phyloP scores from a whole-genome alignment of 2,329 filamentous ascomycete species.

The Colletotrichum plurivorum region DNA sequence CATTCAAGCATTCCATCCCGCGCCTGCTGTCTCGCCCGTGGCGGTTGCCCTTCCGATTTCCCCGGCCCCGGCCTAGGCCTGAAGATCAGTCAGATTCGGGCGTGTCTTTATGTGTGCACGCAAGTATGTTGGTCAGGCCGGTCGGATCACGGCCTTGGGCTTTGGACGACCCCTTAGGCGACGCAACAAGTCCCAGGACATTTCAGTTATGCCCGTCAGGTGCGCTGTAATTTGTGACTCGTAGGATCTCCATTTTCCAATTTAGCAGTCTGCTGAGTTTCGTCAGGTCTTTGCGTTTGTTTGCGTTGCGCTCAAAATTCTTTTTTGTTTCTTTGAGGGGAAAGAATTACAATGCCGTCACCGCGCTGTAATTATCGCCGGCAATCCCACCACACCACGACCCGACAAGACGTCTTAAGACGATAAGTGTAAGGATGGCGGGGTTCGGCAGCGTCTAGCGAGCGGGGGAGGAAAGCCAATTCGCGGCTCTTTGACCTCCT shows the following conservation, averaged over 20 bases:
- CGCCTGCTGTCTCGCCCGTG: neutral
- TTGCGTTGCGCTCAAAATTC: too few species aligned
- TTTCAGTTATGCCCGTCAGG: too few species aligned
- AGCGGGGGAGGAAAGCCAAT: conserved; percentile 10
- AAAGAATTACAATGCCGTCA: conserved; percentile 8
- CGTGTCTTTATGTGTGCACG: too few species aligned
- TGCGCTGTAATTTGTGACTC: neutral
- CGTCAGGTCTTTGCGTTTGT: conserved; percentile 11
- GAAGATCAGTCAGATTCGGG: conserved; percentile 36
- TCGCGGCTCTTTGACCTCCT: conserved; percentile 23
- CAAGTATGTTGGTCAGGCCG: conserved; percentile 13
- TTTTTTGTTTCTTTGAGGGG: neutral
- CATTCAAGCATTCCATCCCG: conserved; percentile 3
- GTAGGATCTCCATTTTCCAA: conserved; percentile 1
- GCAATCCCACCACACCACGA: conserved; percentile 6
- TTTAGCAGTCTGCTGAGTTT: neutral
- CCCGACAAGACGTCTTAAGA: conserved; percentile 8
- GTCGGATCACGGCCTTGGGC: neutral
- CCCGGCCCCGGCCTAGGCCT: conserved; percentile 22
- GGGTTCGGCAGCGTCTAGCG: neutral
- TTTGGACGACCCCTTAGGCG: neutral
- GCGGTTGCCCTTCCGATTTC: conserved; percentile 27
- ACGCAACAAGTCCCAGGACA: too few species aligned
- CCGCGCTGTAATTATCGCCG: conserved; percentile 24
- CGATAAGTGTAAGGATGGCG: conserved; percentile 13